Evolutionary conservation across 805 yeast genomes (phyloP), one percentile per base, ranked within the genome.

Genomic region (Zygosaccharomyces pseudorouxii): DNA sequence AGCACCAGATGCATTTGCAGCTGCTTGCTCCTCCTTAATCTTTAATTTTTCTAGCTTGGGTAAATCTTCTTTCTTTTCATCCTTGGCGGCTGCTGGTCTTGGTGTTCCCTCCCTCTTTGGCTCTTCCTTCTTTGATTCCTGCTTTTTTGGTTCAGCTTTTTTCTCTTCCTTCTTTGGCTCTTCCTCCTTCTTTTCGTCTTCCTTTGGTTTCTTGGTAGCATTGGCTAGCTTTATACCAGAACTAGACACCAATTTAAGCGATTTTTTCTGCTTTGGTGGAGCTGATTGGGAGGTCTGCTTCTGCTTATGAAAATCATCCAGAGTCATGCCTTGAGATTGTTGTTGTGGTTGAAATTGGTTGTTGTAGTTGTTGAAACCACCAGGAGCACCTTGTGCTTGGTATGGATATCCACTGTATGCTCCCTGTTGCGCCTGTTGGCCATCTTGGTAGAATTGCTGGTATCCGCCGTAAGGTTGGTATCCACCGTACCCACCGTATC

Each of bases 301-400:
- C 36, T 55, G 76, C 48, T 74, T 68, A 64, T 86, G 84, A 71
- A 81, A 88, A 56, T 87, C 95, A 46, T 89, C 95, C 59, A 88
- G 75, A 35, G 90, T 78, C 88, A 87, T 81, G 52, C 82, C 83
- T 59, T 73, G 74, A 50, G 60, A 66, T 51, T 65, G 67, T 6
- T 45, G 53, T 29, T 47, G 51, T 45, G 46, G 49, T 44, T 51
- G 56, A 36, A 47, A 35, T 22, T 31, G 59, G 59, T 48, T 52
- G 58, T 55, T 49, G 50, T 57, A 55, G 60, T 59, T 47, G 19
- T 44, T 44, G 44, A 43, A 50, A 23, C 42, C 50, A 1, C 36
- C 46, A 16, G 38, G 48, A 19, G 40, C 46, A 16, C 58, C 64
- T 64, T 63, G 56, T 54, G 62, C 58, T 37, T 53, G 55, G 48